Evolutionary conservation across 2,329 filamentous ascomycete species (phyloP).

Genomic region (Fonsecaea erecta): DNA sequence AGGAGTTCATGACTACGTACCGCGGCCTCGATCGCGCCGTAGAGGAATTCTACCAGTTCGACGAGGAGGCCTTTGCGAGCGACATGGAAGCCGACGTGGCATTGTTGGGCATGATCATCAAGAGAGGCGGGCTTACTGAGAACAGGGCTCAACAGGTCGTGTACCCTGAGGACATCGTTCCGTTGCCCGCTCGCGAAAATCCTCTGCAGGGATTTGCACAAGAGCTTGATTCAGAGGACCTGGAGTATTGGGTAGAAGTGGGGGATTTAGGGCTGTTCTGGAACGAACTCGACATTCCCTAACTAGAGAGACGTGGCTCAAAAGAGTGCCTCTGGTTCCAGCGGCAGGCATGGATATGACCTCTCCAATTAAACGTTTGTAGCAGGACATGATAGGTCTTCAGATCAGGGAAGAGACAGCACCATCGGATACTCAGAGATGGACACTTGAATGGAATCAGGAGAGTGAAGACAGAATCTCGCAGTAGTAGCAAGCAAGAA

Average conservation of each 20-base stretch:
- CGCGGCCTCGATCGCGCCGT: slow-evolving; percentile 17
- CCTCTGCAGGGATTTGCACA: too few relatives aligned
- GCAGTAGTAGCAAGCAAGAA: too few relatives aligned
- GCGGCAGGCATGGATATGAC: neutral
- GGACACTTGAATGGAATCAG: neutral
- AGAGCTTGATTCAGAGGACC: slow-evolving; percentile 2
- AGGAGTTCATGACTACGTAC: slow-evolving; percentile 18
- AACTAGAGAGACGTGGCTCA: too few relatives aligned
- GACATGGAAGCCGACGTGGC: slow-evolving; percentile 3
- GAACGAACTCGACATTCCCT: slow-evolving; percentile 18
- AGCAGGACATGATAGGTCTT: too few relatives aligned
- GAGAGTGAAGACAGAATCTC: too few relatives aligned
- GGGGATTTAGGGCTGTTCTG: slow-evolving; percentile 20
- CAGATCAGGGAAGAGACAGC: neutral
- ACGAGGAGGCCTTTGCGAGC: neutral
- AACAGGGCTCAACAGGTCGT: slow-evolving; percentile 6
- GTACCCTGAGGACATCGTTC: slow-evolving; percentile 28
- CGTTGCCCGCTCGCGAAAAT: neutral
- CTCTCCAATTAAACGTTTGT: too few relatives aligned
- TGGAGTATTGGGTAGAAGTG: slow-evolving; percentile 23
- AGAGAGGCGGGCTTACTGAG: slow-evolving; percentile 7
- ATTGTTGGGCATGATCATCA: slow-evolving; percentile 1
- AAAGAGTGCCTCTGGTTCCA: too few relatives aligned
- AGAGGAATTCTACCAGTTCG: neutral
- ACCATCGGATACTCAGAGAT: neutral